phyloP scores from a whole-genome alignment of 768 basidiomycete genomes.

The Leccinellum luteum region DNA sequence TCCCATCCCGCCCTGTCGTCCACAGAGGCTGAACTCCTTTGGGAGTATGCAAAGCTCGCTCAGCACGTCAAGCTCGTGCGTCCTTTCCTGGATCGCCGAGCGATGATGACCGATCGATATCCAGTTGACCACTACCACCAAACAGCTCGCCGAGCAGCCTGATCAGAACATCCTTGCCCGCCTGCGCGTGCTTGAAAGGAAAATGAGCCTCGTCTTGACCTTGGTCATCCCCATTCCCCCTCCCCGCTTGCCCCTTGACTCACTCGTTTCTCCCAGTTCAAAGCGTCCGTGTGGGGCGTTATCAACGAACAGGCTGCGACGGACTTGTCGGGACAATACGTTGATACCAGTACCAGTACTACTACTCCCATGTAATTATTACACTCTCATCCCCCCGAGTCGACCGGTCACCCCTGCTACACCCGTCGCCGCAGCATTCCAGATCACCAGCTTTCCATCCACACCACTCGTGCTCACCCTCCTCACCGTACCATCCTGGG shows the following conservation, averaged over 20 bases:
- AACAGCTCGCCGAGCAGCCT: slow-evolving; percentile 66
- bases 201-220: slow-evolving; percentile 94
- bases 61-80: slow-evolving; percentile 76
- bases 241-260: not conserved
- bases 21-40: slow-evolving; percentile 77
- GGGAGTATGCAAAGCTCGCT: slow-evolving; percentile 90
- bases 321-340: slow-evolving; percentile 14
- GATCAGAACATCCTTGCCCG: slow-evolving; percentile 75
- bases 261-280: slow-evolving; percentile 58
- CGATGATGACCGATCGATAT: not conserved
- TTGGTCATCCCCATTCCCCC: slow-evolving; percentile 47
- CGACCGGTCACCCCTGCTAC: slow-evolving; percentile 41
- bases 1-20: slow-evolving; percentile 63
- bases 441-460: slow-evolving; percentile 90
- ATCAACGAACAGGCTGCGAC: slow-evolving; percentile 69
- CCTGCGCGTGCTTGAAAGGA: slow-evolving; percentile 81
- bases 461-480: slow-evolving; percentile 90
- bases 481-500: slow-evolving; percentile 52
- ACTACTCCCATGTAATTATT: slow-evolving; percentile 16
- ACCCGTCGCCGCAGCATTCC: slow-evolving; percentile 69
- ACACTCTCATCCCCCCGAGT: slow-evolving; percentile 48
- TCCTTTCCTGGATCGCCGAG: not conserved
- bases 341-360: slow-evolving; percentile 11
- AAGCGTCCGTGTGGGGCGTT: slow-evolving; percentile 94
- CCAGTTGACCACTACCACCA: slow-evolving; percentile 68